Evolutionary conservation across 345 rosid genomes (phyloP).

Genomic region (Turnera subulata): DNA sequence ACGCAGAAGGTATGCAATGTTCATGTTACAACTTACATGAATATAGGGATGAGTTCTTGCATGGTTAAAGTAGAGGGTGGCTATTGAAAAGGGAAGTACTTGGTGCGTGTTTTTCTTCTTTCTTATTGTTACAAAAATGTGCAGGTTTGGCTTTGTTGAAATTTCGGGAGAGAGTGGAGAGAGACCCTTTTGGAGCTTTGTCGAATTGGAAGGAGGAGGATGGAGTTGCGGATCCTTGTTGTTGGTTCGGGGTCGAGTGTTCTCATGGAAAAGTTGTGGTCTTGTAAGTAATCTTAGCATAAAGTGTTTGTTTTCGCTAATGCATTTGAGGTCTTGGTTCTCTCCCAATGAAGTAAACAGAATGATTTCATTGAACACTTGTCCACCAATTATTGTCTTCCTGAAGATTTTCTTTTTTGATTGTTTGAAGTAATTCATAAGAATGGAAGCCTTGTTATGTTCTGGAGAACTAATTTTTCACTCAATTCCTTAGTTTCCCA

Average conservation of each 20-base stretch:
- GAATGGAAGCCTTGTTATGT: no score
- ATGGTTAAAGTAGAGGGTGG: background rate
- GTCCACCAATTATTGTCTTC: no score
- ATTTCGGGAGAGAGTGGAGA: constrained; percentile 53
- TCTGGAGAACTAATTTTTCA: no score
- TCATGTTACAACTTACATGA: no score
- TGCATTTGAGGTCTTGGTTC: background rate
- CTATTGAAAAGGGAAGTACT: background rate
- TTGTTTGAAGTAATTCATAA: no score
- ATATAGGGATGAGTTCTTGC: no score
- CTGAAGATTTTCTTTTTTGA: no score
- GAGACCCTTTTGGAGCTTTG: constrained; percentile 68
- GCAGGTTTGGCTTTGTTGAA: constrained; percentile 64
- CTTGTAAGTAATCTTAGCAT: constrained; percentile 47
- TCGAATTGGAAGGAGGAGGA: constrained; percentile 49
- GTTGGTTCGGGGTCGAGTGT: constrained; percentile 82
- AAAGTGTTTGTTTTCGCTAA: background rate
- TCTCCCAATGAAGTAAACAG: no score
- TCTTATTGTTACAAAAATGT: no score
- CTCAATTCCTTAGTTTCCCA: no score
- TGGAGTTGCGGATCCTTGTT: constrained; percentile 51
- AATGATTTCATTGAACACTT: no score
- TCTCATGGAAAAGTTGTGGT: constrained; percentile 53
- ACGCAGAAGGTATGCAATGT: constrained; percentile 47
- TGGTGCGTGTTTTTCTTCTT: no score